Base-by-base conservation (phyloP, 2,329 filamentous ascomycete species). In the Escovopsis sp. region DNA sequence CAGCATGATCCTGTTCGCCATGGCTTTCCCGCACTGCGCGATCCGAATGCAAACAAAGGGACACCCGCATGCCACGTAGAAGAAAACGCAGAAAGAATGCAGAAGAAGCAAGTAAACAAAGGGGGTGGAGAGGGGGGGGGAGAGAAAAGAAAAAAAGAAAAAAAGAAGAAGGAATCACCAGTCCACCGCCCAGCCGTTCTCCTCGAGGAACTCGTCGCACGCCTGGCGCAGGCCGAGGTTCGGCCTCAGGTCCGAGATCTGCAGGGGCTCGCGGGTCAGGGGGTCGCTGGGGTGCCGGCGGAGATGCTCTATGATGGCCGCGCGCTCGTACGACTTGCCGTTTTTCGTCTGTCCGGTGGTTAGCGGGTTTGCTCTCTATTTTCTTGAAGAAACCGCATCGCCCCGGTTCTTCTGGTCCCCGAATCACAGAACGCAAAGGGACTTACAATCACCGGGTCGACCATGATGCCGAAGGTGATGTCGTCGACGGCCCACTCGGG, bases 171-270 rank as follows among this genome's bases (percentile, higher is more conserved):
- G 29, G 7, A 10, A 20, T 48, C 66, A 94, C 81, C 84, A 96
- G 57, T 95, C 88, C 33, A 84, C 87, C 1, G 87, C 86, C 84
- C 91, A 94, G 9, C 86, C 88, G 53, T 94, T 95, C 50, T 84
- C 68, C 25, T 83, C 72, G 44, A 95, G 65, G 53, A 94, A 96
- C 50, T 91, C 84, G 37, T 84, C 78, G 55, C 86, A 93, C 0
- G 85, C 89, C 41, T 84, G 74, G 57, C 80, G 85, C 44, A 96
- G 66, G 1, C 74, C 81, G 36, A 93, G 69, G 57, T 96, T 96
- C 0, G 85, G 81, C 35, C 87, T 70, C 41, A 96, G 60, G 36
- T 95, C 86, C 2, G 68, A 64, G 1, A 76, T 67, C 0, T 62
- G 63, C 39, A 95, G 68, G 0, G 81, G 76, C 47, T 87, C 81